Evolutionary conservation across 2,329 filamentous ascomycete genomes (phyloP).

Genomic region (Achaetomium macrosporum): DNA sequence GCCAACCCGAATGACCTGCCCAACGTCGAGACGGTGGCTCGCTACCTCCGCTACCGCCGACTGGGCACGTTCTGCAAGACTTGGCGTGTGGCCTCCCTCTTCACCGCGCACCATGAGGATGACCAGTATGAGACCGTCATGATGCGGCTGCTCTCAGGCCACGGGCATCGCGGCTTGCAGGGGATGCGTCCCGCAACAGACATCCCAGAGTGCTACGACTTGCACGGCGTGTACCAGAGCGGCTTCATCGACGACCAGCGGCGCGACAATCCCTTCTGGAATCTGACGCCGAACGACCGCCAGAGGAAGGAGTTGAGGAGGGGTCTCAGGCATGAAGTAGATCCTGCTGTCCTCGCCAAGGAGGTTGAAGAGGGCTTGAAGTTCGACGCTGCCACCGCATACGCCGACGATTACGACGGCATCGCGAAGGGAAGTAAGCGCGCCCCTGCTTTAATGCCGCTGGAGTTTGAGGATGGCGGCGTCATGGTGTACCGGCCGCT

Average conservation of each 20-base stretch:
- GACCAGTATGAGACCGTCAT: slow-evolving; percentile 89
- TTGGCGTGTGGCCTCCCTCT: slow-evolving; percentile 50
- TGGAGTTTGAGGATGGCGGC: slow-evolving; percentile 57
- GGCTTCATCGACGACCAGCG: slow-evolving; percentile 48
- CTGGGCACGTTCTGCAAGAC: slow-evolving; percentile 57
- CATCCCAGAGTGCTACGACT: slow-evolving; percentile 78
- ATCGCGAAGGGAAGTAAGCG: slow-evolving; percentile 16
- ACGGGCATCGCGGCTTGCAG: slow-evolving; percentile 62
- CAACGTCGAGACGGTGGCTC: slow-evolving; percentile 72
- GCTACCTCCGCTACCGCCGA: slow-evolving; percentile 64
- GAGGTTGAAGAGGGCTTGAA: slow-evolving; percentile 17
- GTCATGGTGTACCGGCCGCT: slow-evolving; percentile 64
- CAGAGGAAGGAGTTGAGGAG: slow-evolving; percentile 24
- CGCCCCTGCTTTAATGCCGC: slow-evolving; percentile 19
- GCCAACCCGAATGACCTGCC: slow-evolving; percentile 38
- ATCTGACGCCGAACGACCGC: slow-evolving; percentile 27
- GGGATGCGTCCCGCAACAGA: slow-evolving; percentile 60
- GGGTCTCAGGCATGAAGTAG: slow-evolving; percentile 26
- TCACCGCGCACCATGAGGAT: slow-evolving; percentile 82
- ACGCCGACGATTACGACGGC: slow-evolving; percentile 22
- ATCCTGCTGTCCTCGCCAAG: slow-evolving; percentile 18
- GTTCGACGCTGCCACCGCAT: slow-evolving; percentile 17
- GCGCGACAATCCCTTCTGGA: slow-evolving; percentile 32
- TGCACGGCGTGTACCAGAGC: slow-evolving; percentile 66
- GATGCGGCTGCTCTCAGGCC: slow-evolving; percentile 65